Base-by-base conservation (phyloP, 306 rosid species). In the Vigna trinervia region DNA sequence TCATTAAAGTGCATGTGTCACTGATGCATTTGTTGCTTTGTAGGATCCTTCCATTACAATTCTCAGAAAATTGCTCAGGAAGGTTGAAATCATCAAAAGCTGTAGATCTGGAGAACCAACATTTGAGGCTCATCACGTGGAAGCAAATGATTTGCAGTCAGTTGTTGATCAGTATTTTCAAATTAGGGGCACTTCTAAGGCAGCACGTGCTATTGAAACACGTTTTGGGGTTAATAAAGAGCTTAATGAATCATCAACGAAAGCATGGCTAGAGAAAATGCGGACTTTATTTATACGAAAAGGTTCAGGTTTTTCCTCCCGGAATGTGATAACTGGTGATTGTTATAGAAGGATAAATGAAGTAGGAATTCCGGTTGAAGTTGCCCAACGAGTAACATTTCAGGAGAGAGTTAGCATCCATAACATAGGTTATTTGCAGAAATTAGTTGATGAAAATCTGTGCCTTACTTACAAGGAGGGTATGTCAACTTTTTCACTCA, bases 251-350 rank as follows among this genome's bases (percentile, higher is more conserved):
- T 90, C 97, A 3, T 86, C 99, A 2, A 92, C 92, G 13, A 90
- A 95, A 82, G 93, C 89, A 19, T 95, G 99, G 99, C 90, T 92
- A 8, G 99, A 95, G 53, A 95, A 95, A 63, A 95, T 95, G 90
- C 88, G 96, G 68, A 92, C 97, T 2, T 61, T 95, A 26, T 92
- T 95, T 71, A 95, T 95, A 45, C 83, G 96, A 80, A 95, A 95
- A 85, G 97, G 99, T 20, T 92, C 97, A 0, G 99, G 99, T n/a
- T 95, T 95, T 88, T 95, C 99, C 48, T 95, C 99, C 10, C 87
- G 99, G 26, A 86, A 87, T 79, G 99, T 95, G 36, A 92, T 95
- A n/a, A 95, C 99, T 10, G 99, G 99, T 50, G 99, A 95, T 77
- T 85, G 92, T 4, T 95, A 90, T 84, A 92, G 82, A 85, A 87